These are phyloP conservation scores for Populus deltoides DNA, from an alignment of 345 rosid genomes.

Conservation along the genomic window DNA sequence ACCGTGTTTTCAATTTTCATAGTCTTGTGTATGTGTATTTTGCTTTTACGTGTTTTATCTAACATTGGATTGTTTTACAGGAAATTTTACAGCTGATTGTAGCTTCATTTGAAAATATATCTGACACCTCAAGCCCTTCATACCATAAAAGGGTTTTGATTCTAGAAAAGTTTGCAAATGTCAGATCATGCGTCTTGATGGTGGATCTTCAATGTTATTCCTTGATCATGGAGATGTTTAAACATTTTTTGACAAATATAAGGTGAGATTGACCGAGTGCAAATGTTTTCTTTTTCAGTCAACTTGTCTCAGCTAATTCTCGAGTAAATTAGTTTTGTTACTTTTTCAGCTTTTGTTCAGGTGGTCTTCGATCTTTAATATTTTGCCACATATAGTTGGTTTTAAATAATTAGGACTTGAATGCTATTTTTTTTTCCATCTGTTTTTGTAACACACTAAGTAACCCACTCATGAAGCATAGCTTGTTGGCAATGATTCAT, in stretches of 20 bases:
- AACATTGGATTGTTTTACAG: slow-evolving; percentile 31
- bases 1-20: not conserved
- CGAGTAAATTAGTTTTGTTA: not conserved
- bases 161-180: slow-evolving; percentile 6
- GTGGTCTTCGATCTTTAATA: not conserved
- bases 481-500: not conserved
- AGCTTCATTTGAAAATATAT: slow-evolving; percentile 43
- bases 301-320: not conserved
- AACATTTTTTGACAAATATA: slow-evolving; percentile 12
- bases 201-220: slow-evolving; percentile 18
- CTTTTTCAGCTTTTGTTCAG: not conserved
- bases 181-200: slow-evolving; percentile 13
- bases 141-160: slow-evolving; percentile 10
- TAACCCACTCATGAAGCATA: not conserved
- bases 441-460: not conserved
- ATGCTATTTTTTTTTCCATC: not conserved
- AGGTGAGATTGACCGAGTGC: slow-evolving; percentile 1
- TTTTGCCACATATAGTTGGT: not conserved
- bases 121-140: slow-evolving; percentile 9
- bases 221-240: slow-evolving; percentile 18
- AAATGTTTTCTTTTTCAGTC: not conserved
- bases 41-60: slow-evolving; percentile 5
- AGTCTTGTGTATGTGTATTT: not conserved
- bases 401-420: not conserved
- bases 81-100: slow-evolving; percentile 58